These are phyloP conservation scores for Onygena corvina DNA, from an alignment of 2,329 filamentous ascomycete genomes.

Conservation along the genomic window DNA sequence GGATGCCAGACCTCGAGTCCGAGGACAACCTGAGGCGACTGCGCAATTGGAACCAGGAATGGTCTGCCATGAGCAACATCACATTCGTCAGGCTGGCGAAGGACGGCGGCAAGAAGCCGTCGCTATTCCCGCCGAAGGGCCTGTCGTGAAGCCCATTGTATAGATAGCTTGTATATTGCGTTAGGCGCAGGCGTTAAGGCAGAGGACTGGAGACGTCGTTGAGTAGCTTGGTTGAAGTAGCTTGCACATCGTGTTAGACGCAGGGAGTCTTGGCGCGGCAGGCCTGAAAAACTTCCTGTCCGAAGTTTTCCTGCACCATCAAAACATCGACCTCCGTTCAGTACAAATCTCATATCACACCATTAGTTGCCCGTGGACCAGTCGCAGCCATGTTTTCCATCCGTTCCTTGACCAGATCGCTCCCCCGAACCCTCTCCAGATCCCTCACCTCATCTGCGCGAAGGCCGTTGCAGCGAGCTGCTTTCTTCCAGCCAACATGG, in stretches of 20 bases:
- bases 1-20: conserved; percentile 61
- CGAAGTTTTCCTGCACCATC: not conserved
- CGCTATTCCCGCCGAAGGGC: conserved; percentile 65
- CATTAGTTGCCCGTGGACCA: not conserved
- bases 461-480: conserved; percentile 37
- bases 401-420: conserved; percentile 52
- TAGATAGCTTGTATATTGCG: too few species aligned
- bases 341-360: not conserved
- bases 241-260: too few species aligned
- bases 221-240: too few species aligned
- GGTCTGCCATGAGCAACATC: conserved; percentile 64
- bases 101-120: conserved; percentile 52
- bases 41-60: conserved; percentile 67
- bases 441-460: conserved; percentile 42
- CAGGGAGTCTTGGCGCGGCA: not conserved
- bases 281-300: not conserved
- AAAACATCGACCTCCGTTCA: not conserved
- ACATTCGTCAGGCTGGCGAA: conserved; percentile 64
- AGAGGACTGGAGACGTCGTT: too few species aligned
- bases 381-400: conserved; percentile 54
- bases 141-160: conserved; percentile 35
- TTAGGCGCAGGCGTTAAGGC: too few species aligned
- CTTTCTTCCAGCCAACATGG: conserved; percentile 40
- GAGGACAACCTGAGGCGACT: conserved; percentile 54
- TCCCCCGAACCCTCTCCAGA: conserved; percentile 52